phyloP scores from a whole-genome alignment of 2,329 filamentous ascomycete species.

The Amylocarpus encephaloides region DNA sequence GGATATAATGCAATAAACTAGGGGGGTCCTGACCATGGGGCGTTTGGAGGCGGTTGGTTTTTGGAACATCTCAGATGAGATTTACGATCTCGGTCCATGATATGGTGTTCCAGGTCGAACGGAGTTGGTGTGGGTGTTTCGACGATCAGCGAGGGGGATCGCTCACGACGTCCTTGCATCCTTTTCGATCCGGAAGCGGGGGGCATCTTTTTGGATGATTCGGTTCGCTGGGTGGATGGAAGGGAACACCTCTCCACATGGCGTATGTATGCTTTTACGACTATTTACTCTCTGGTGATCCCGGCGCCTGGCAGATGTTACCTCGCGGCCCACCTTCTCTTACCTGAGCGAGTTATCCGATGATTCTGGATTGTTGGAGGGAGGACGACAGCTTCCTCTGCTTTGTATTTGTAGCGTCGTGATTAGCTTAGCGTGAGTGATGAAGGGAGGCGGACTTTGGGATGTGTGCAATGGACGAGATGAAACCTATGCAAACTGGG shows the following conservation, averaged over 20 bases:
- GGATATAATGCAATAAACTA: constrained; percentile 10
- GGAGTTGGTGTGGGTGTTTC: constrained; percentile 1
- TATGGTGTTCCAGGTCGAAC: neutral
- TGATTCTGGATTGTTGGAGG: constrained; percentile 7
- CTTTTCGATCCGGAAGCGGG: neutral
- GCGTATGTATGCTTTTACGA: constrained; percentile 1
- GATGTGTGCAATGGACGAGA: too few relatives aligned
- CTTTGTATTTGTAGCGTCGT: constrained; percentile 20
- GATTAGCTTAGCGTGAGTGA: neutral
- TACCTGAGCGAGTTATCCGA: constrained; percentile 15
- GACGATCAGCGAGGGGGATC: constrained; percentile 9
- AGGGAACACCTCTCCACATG: constrained; percentile 15
- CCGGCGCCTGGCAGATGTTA: neutral
- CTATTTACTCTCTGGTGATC: neutral
- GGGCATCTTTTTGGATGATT: neutral
- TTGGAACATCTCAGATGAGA: neutral
- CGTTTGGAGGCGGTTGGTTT: neutral
- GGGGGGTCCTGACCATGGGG: neutral
- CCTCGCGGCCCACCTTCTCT: neutral
- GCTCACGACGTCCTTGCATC: neutral
- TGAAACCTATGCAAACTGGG: too few relatives aligned
- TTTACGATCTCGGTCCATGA: neutral
- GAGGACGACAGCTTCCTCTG: constrained; percentile 9
- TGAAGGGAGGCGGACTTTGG: too few relatives aligned
- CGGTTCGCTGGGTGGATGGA: constrained; percentile 4